phyloP scores from a whole-genome alignment of 2,329 filamentous ascomycete genomes.

The Scedosporium minutisporum region DNA sequence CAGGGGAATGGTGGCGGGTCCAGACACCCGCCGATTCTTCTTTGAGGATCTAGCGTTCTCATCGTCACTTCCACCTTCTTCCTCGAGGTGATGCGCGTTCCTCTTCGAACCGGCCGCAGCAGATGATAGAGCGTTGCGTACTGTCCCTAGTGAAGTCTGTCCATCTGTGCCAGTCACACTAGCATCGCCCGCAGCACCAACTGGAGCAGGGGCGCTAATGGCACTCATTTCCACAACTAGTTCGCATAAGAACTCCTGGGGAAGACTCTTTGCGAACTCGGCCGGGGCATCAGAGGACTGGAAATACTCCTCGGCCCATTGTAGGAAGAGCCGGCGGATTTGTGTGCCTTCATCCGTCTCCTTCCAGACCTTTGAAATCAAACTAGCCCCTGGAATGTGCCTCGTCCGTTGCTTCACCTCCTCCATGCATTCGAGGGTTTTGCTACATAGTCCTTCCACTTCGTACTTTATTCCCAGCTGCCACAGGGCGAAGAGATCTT shows the following conservation, averaged over 20 bases:
- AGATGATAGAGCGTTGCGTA: conserved; percentile 9
- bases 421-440: conserved; percentile 46
- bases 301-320: conserved; percentile 56
- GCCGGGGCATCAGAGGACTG: conserved; percentile 43
- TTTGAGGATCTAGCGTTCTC: conserved; percentile 15
- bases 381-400: conserved; percentile 46
- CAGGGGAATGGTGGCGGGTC: not conserved
- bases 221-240: conserved; percentile 53
- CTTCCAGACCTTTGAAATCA: conserved; percentile 52
- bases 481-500: conserved; percentile 45
- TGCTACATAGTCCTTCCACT: conserved; percentile 46
- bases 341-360: conserved; percentile 52
- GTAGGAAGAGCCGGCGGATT: conserved; percentile 47
- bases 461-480: conserved; percentile 43
- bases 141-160: not conserved
- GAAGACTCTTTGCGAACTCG: conserved; percentile 51
- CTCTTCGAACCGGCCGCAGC: conserved; percentile 23
- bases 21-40: not conserved
- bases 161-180: not conserved
- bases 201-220: conserved; percentile 25
- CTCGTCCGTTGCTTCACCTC: conserved; percentile 43
- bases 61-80: conserved; percentile 25
- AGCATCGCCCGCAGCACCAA: not conserved
- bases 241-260: conserved; percentile 53
- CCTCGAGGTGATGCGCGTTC: conserved; percentile 40